A percentile compares a stretch with the other conserved stretches of the same genome.
phyloP scores from a whole-genome alignment of 1,284 basidiomycete species.

The Moesziomyces antarcticus region DNA sequence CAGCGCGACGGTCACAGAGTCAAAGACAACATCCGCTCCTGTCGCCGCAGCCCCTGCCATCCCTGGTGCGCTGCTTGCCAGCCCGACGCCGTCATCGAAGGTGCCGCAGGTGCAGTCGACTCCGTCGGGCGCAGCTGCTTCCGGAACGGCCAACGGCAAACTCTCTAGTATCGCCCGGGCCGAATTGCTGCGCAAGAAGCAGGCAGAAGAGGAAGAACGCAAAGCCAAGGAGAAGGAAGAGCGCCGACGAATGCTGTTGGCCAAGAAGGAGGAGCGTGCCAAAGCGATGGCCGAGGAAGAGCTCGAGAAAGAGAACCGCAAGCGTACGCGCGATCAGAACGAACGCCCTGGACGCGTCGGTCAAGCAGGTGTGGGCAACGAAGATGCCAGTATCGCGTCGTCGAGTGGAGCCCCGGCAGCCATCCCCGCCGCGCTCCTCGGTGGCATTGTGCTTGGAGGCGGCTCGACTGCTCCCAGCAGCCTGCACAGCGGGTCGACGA shows the following conservation, averaged over 20 bases:
- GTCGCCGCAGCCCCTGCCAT: conserved; percentile 13
- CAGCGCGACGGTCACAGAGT: conserved; percentile 1
- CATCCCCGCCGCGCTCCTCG: conserved; percentile 37
- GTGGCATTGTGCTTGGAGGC: conserved; percentile 20
- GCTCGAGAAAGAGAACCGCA: conserved; percentile 41
- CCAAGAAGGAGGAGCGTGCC: conserved; percentile 46
- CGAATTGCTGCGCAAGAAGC: conserved; percentile 51
- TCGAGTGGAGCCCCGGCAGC: conserved; percentile 31
- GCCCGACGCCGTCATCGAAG: conserved; percentile 23
- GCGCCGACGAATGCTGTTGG: conserved; percentile 44
- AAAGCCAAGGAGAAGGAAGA: conserved; percentile 51
- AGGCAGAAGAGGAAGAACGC: conserved; percentile 52
- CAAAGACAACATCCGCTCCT: conserved; percentile 9
- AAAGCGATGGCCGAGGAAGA: conserved; percentile 43
- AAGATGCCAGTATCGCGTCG: conserved; percentile 33
- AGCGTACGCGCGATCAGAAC: conserved; percentile 43
- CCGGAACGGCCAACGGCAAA: conserved; percentile 29
- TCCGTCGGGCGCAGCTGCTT: conserved; percentile 17
- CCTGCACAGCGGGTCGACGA: conserved; percentile 8
- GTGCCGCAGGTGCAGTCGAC: conserved; percentile 31
- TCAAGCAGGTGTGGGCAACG: conserved; percentile 8
- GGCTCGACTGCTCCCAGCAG: conserved; percentile 22
- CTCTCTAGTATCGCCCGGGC: conserved; percentile 49
- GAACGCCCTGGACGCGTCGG: conserved; percentile 25
- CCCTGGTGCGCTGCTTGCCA: conserved; percentile 38